Conservation (phyloP, 441 rosid genomes). For the Theobroma grandiflorum region DNA sequence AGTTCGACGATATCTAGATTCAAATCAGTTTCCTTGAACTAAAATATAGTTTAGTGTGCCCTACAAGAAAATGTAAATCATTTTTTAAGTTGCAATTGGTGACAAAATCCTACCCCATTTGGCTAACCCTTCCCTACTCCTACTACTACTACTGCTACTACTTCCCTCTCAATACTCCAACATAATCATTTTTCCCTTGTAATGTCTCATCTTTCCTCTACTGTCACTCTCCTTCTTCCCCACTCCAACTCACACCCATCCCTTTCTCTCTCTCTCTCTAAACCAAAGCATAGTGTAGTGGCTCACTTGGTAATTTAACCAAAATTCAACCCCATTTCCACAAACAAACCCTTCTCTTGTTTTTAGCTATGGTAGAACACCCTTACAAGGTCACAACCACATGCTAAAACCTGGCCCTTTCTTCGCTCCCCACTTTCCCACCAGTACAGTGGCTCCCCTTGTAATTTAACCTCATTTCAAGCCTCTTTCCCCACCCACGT, state of each 20-base stretch:
- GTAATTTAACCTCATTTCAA: constrained; percentile 38
- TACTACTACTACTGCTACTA: too few relatives aligned
- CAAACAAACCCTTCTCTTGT: neutral
- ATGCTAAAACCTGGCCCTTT: neutral
- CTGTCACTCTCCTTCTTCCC: neutral
- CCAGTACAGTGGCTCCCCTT: constrained; percentile 22
- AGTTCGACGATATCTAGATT: too few relatives aligned
- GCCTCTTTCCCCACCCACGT: constrained; percentile 10
- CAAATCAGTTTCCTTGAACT: too few relatives aligned
- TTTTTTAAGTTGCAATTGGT: neutral
- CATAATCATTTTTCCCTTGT: neutral
- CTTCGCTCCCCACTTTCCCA: neutral
- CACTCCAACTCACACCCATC: neutral
- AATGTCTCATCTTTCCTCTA: neutral
- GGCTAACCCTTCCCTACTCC: neutral
- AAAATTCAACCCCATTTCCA: constrained; percentile 1
- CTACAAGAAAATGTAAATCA: neutral
- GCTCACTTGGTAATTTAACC: constrained; percentile 6
- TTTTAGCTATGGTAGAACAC: neutral
- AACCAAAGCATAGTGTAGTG: too few relatives aligned
- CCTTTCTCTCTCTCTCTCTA: too few relatives aligned
- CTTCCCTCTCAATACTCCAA: neutral
- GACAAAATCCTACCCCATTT: neutral
- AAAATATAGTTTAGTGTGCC: too few relatives aligned
- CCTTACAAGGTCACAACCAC: neutral